Evolutionary conservation across 2,329 filamentous ascomycete genomes (phyloP).

Genomic region (Aspergillus glaucus): DNA sequence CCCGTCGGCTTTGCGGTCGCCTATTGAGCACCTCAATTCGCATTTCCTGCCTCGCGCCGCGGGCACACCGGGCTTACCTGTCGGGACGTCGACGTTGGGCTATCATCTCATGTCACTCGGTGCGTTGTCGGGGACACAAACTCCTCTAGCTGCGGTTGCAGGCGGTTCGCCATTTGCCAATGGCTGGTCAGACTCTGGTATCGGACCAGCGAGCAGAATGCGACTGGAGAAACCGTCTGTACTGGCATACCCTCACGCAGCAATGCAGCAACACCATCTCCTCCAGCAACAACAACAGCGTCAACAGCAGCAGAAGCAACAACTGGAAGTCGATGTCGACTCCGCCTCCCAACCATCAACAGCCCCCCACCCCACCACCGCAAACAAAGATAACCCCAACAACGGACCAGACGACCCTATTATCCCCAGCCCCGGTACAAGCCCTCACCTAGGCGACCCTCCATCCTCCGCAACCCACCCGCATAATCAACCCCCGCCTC

Average conservation of each 20-base stretch:
- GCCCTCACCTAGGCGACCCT: not conserved
- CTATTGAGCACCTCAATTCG: slow-evolving; percentile 33
- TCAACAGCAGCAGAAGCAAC: not conserved
- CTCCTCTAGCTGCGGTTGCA: slow-evolving; percentile 42
- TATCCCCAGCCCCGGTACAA: slow-evolving; percentile 21
- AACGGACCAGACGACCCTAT: slow-evolving; percentile 12
- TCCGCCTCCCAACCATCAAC: slow-evolving; percentile 40
- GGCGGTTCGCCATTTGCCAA: slow-evolving; percentile 36
- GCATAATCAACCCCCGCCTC: not conserved
- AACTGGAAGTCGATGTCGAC: slow-evolving; percentile 2
- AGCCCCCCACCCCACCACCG: slow-evolving; percentile 28
- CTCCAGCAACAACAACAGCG: slow-evolving; percentile 4
- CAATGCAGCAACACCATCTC: slow-evolving; percentile 19
- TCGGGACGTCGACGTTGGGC: slow-evolving; percentile 44
- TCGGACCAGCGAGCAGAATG: slow-evolving; percentile 14
- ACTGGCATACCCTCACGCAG: slow-evolving; percentile 7
- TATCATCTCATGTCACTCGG: slow-evolving; percentile 44
- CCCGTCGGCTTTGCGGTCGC: slow-evolving; percentile 29
- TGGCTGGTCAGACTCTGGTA: slow-evolving; percentile 29
- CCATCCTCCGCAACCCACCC: not conserved
- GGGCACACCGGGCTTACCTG: slow-evolving; percentile 43
- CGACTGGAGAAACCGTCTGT: slow-evolving; percentile 10
- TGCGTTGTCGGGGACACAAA: slow-evolving; percentile 45
- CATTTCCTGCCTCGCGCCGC: slow-evolving; percentile 38
- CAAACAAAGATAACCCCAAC: slow-evolving; percentile 10